Evolutionary conservation across 2,329 filamentous ascomycete genomes (phyloP).

Genomic region (Sordariomycetes sp.): DNA sequence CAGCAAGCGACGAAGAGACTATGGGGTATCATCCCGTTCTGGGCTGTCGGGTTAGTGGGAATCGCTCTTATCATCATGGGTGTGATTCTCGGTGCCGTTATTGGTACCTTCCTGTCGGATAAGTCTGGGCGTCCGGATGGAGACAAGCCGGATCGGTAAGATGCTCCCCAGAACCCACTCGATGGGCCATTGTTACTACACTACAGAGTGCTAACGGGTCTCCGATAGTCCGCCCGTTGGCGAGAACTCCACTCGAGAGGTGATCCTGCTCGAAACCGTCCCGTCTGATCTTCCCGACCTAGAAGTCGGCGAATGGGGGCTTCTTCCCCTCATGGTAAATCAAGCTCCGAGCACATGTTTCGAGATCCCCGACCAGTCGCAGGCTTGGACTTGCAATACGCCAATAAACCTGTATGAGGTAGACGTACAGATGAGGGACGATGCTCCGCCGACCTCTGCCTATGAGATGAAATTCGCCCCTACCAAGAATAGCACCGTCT

Average conservation of each 20-base stretch:
- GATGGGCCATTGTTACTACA: neutral
- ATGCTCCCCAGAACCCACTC: neutral
- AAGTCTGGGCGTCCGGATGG: slow-evolving; percentile 13
- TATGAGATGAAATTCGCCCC: slow-evolving; percentile 30
- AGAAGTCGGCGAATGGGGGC: slow-evolving; percentile 40
- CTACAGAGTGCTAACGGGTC: neutral
- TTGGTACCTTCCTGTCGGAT: slow-evolving; percentile 32
- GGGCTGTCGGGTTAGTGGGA: slow-evolving; percentile 43
- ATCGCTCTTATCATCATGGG: slow-evolving; percentile 40
- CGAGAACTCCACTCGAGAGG: slow-evolving; percentile 10
- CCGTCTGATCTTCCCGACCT: slow-evolving; percentile 41
- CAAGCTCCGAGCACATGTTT: slow-evolving; percentile 45
- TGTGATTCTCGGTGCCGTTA: slow-evolving; percentile 44
- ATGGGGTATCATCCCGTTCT: slow-evolving; percentile 50
- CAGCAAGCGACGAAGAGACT: slow-evolving; percentile 40
- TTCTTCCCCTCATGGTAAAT: slow-evolving; percentile 43
- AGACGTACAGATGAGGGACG: slow-evolving; percentile 20
- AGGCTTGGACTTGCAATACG: slow-evolving; percentile 55
- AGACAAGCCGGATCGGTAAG: slow-evolving; percentile 2
- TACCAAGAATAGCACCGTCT: slow-evolving; percentile 22
- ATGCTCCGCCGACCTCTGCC: slow-evolving; percentile 16
- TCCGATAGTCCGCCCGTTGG: neutral
- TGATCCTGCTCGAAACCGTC: slow-evolving; percentile 35
- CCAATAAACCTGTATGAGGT: slow-evolving; percentile 32
- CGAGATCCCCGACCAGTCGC: slow-evolving; percentile 38